Conservation (phyloP, 2,329 filamentous ascomycete species). For the Aciculosporium take region DNA sequence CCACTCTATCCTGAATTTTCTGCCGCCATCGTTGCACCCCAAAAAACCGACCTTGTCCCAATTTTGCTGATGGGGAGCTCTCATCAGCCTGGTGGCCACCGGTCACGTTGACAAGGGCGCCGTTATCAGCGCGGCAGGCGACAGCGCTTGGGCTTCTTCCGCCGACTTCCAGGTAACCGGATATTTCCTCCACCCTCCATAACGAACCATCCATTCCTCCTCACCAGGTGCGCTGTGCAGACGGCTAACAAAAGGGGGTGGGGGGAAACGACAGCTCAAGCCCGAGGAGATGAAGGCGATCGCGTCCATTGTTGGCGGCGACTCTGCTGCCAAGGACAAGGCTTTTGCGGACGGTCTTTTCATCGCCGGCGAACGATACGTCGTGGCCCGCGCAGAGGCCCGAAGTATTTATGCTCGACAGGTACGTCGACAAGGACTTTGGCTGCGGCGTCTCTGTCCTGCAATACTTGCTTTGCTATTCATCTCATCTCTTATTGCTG, state of each 20-base stretch:
- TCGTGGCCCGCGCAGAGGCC: slow-evolving; percentile 62
- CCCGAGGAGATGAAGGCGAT: slow-evolving; percentile 46
- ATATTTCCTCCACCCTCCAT: slow-evolving; percentile 14
- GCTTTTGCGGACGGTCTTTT: slow-evolving; percentile 61
- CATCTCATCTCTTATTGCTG: neutral
- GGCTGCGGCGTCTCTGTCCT: neutral
- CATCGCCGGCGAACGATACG: slow-evolving; percentile 63
- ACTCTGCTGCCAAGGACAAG: slow-evolving; percentile 40
- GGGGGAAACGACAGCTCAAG: slow-evolving; percentile 16
- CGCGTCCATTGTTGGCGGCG: slow-evolving; percentile 34
- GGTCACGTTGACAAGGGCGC: slow-evolving; percentile 72
- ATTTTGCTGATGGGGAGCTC: slow-evolving; percentile 9
- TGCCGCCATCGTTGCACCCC: neutral
- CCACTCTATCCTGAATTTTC: neutral
- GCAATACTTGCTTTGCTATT: neutral
- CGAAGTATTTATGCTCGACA: slow-evolving; percentile 74
- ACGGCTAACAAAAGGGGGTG: neutral
- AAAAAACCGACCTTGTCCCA: too few species aligned
- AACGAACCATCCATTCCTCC: too few species aligned
- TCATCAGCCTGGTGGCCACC: slow-evolving; percentile 60
- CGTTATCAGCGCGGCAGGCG: slow-evolving; percentile 69
- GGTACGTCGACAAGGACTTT: slow-evolving; percentile 33
- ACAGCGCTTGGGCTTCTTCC: slow-evolving; percentile 64
- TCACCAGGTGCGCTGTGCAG: neutral
- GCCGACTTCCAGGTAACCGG: slow-evolving; percentile 53